These are phyloP conservation scores for Fusarium tjaetaba DNA, from an alignment of 2,329 filamentous ascomycete genomes.

Conservation along the genomic window DNA sequence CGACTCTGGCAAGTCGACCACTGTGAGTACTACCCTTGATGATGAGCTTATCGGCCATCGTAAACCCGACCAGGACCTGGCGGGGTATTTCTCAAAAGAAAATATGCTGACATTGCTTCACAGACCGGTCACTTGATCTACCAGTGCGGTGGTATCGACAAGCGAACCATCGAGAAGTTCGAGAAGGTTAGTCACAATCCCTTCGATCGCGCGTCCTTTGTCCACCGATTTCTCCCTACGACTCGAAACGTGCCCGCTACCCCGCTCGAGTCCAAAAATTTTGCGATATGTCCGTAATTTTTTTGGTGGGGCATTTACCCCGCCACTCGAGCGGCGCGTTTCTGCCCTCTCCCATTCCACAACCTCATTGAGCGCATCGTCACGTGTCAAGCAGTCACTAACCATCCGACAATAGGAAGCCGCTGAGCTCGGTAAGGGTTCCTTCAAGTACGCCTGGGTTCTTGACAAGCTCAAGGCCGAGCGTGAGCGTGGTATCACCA, in stretches of 20 bases:
- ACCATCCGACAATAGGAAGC: constrained; percentile 75
- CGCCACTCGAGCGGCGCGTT: constrained; percentile 24
- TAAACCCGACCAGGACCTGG: constrained; percentile 19
- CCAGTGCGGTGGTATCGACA: constrained; percentile 99
- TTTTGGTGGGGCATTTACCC: constrained; percentile 33
- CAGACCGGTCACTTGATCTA: constrained; percentile 94
- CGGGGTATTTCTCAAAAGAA: background rate
- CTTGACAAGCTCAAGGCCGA: constrained; percentile 99
- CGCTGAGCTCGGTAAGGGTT: constrained; percentile 99
- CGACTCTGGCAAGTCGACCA: constrained; percentile 99
- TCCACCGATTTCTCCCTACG: constrained; percentile 23
- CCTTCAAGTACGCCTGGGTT: constrained; percentile 99
- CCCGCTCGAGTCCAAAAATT: constrained; percentile 28
- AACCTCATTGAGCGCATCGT: constrained; percentile 6
- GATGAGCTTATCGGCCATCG: constrained; percentile 6
- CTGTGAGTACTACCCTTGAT: constrained; percentile 68
- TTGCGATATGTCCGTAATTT: constrained; percentile 23
- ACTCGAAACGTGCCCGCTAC: constrained; percentile 9
- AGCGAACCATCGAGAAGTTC: constrained; percentile 99
- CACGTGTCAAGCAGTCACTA: constrained; percentile 29
- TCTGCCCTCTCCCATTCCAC: constrained; percentile 9
- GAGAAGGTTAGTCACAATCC: constrained; percentile 82
- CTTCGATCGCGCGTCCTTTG: constrained; percentile 22
- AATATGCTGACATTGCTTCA: constrained; percentile 46
- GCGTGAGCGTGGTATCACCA: constrained; percentile 99